Evolutionary conservation across 371 early-diverging fungal genomes (phyloP).

Genomic region (Syncephalastrum sp.): DNA sequence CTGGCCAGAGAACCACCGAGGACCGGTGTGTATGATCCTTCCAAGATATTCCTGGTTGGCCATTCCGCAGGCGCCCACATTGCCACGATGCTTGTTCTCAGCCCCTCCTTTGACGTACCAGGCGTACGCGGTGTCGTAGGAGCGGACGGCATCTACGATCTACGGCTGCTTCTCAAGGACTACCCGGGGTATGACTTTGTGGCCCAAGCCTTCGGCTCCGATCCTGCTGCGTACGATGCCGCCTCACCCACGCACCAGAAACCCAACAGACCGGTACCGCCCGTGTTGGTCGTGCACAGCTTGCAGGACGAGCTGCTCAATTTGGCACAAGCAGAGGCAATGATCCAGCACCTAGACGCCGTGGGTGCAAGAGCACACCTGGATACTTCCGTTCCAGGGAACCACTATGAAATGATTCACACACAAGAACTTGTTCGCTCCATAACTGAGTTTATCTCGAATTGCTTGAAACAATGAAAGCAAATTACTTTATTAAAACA

Average conservation of each 20-base stretch:
- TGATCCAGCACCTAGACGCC: constrained; percentile 45
- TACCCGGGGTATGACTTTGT: constrained; percentile 78
- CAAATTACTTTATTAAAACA: too few relatives aligned
- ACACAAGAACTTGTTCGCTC: constrained; percentile 39
- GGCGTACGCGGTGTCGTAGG: constrained; percentile 54
- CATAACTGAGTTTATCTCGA: constrained; percentile 29
- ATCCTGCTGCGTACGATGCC: constrained; percentile 18
- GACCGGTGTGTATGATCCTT: constrained; percentile 28
- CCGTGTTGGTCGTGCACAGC: constrained; percentile 66
- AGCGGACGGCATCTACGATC: constrained; percentile 81
- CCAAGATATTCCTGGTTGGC: constrained; percentile 63
- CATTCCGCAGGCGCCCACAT: constrained; percentile 88
- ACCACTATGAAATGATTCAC: constrained; percentile 62
- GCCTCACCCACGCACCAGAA: constrained; percentile 49
- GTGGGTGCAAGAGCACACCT: constrained; percentile 23
- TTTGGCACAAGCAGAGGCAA: constrained; percentile 52
- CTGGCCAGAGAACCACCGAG: constrained; percentile 24
- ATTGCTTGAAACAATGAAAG: too few relatives aligned
- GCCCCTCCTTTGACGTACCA: constrained; percentile 19
- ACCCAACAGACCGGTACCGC: constrained; percentile 21
- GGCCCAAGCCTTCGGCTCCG: constrained; percentile 60
- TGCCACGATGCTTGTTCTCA: constrained; percentile 56
- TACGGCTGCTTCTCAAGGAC: constrained; percentile 56
- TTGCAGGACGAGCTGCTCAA: constrained; percentile 67
- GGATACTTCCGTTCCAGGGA: constrained; percentile 51